A percentile compares a stretch with the other conserved stretches of the same genome.
Conservation (phyloP, 257 asterid species). For the Solanum habrochaites region DNA sequence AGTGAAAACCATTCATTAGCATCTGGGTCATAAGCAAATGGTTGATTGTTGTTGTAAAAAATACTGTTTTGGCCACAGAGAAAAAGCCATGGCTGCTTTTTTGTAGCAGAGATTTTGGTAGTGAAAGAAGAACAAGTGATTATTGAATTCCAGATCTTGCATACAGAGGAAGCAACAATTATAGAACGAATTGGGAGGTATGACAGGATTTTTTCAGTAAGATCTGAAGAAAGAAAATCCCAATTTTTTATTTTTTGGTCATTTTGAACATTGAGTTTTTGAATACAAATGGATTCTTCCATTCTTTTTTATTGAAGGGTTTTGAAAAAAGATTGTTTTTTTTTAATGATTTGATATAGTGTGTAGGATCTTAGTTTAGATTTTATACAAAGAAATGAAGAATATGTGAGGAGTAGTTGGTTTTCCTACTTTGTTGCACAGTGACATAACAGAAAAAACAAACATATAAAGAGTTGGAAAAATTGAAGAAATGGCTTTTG, state of each 20-base stretch:
- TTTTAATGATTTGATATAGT: not conserved
- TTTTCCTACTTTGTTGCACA: not conserved
- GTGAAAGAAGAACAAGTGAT: slow-evolving; percentile 12
- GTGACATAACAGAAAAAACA: not conserved
- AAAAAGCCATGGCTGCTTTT: slow-evolving; percentile 24
- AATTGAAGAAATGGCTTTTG: not conserved
- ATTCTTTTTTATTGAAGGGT: not conserved
- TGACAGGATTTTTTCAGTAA: slow-evolving; percentile 17
- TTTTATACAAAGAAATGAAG: not conserved
- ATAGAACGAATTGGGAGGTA: slow-evolving; percentile 21
- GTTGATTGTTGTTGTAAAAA: not conserved
- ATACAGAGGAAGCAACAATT: slow-evolving; percentile 22
- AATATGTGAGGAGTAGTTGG: not conserved
- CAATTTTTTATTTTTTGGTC: not conserved
- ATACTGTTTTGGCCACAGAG: slow-evolving; percentile 2
- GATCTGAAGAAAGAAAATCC: slow-evolving; percentile 16
- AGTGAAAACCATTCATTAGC: slow-evolving; percentile 18
- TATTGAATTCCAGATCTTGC: slow-evolving; percentile 22
- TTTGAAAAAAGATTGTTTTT: not conserved
- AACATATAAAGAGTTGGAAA: not conserved
- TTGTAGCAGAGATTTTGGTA: not conserved
- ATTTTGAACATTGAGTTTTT: not conserved
- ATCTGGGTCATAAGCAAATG: slow-evolving; percentile 26
- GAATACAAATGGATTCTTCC: not conserved
- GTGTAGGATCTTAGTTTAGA: not conserved